Evolutionary conservation across 345 rosid genomes (phyloP).

Genomic region (Populus simonii): DNA sequence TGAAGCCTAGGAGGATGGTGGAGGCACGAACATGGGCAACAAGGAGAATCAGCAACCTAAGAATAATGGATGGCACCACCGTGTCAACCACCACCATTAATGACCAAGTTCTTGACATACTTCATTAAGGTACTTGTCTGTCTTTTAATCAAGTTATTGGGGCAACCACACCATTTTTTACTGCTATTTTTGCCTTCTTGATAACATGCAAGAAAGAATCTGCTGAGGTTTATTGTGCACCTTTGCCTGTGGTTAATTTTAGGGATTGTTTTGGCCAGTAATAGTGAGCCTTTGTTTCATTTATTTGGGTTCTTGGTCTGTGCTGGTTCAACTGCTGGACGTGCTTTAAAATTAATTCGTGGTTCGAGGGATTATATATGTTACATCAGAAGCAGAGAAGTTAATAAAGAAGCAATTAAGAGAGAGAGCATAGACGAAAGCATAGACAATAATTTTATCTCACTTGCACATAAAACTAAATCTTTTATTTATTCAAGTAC

Average conservation of each 20-base stretch:
- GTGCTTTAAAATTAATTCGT: slow-evolving; percentile 89
- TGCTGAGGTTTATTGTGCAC: slow-evolving; percentile 73
- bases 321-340: slow-evolving; percentile 87
- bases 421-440: too few relatives aligned
- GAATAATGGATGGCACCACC: slow-evolving; percentile 38
- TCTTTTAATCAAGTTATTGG: slow-evolving; percentile 95
- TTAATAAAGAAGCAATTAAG: slow-evolving; percentile 10
- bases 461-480: too few relatives aligned
- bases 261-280: slow-evolving; percentile 88
- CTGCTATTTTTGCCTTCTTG: slow-evolving; percentile 86
- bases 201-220: slow-evolving; percentile 89
- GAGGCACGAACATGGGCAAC: slow-evolving; percentile 99
- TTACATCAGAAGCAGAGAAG: slow-evolving; percentile 88
- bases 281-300: slow-evolving; percentile 90
- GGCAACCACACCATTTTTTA: slow-evolving; percentile 97
- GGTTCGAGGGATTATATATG: slow-evolving; percentile 63
- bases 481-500: too few relatives aligned
- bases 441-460: too few relatives aligned
- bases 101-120: slow-evolving; percentile 62
- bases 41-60: slow-evolving; percentile 76
- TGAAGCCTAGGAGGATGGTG: slow-evolving; percentile 46
- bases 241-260: slow-evolving; percentile 69
- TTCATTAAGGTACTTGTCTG: slow-evolving; percentile 83
- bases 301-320: slow-evolving; percentile 90
- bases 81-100: slow-evolving; percentile 16